These are phyloP conservation scores for Mangifera indica DNA, from an alignment of 345 rosid genomes.

Conservation along the genomic window DNA sequence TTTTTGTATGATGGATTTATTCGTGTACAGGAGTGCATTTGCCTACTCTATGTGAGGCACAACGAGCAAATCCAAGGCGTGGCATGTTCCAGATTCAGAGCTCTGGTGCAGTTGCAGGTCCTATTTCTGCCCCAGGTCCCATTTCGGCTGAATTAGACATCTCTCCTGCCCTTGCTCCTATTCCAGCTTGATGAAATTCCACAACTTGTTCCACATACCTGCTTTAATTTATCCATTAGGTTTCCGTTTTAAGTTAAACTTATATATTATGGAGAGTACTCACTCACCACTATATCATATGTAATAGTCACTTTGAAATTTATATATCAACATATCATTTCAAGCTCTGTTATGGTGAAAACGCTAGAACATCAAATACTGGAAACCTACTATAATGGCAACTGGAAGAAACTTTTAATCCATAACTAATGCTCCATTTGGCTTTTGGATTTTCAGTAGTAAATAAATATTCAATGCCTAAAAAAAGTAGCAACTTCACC, in stretches of 20 bases:
- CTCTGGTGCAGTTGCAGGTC: not conserved
- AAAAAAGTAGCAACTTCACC: too few relatives aligned
- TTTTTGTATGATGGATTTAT: not conserved
- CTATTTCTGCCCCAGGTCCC: not conserved
- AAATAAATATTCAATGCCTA: too few relatives aligned
- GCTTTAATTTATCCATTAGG: constrained; percentile 1
- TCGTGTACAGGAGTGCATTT: constrained; percentile 9
- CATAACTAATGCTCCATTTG: not conserved
- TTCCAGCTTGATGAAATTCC: not conserved
- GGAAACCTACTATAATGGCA: not conserved
- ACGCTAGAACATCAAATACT: too few relatives aligned
- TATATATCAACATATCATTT: not conserved
- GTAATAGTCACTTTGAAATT: not conserved
- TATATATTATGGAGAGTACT: not conserved
- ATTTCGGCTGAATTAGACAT: not conserved
- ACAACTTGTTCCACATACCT: not conserved
- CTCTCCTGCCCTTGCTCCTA: not conserved
- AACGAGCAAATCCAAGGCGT: constrained; percentile 11
- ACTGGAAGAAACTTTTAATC: not conserved
- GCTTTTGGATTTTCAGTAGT: too few relatives aligned
- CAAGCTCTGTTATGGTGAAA: not conserved
- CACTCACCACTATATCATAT: not conserved
- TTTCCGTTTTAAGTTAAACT: not conserved
- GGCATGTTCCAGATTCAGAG: constrained; percentile 1
- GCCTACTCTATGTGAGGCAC: constrained; percentile 5